Base-by-base conservation (phyloP, 805 yeast genomes). In the Clavispora vitiphila region DNA sequence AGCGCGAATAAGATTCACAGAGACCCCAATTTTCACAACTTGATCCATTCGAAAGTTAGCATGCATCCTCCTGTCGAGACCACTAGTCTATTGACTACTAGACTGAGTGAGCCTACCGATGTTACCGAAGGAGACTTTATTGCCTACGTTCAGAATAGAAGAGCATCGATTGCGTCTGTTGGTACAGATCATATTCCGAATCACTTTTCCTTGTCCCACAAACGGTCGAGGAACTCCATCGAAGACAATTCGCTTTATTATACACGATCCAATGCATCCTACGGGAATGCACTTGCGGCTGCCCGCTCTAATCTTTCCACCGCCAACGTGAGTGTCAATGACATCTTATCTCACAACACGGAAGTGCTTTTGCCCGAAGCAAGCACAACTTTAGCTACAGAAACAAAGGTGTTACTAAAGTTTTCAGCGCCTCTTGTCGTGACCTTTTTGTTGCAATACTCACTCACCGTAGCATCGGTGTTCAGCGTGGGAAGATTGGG, bases 401-500 rank as follows among this genome's bases (percentile, higher is more conserved):
- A 77, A 56, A 46, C 67, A 9, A 57, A 52, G 37, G 66, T 64
- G 11, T 54, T 78, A 38, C 25, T 63, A 16, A 50, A 55, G 30
- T 73, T 70, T 43, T 75, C 82, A 1, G 44, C 71, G 8, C 91
- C 91, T 0, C 61, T 84, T 51, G 69, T 82, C 15, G 63, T 81
- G 38, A 83, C 91, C 0, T 84, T 84, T 51, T 56, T 84, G 21
- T 61, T 84, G 44, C 89, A 84, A 56, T 80, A 82, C 57, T 83
- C 89, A 0, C 66, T 84, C 37, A 81, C 87, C 3, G 81, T 85
- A 38, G 87, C 89, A 12, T 81, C 87, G 1, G 85, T 84, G 25
- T 83, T 85, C 57, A 79, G 85, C 3, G 90, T 83, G 23, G 89
- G 91, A 8, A 77, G 81, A 49, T 69, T 85, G 40, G 90, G 91